Evolutionary conservation across 352 stramenopile species (phyloP).

Genomic region (Phytophthora pistaciae): DNA sequence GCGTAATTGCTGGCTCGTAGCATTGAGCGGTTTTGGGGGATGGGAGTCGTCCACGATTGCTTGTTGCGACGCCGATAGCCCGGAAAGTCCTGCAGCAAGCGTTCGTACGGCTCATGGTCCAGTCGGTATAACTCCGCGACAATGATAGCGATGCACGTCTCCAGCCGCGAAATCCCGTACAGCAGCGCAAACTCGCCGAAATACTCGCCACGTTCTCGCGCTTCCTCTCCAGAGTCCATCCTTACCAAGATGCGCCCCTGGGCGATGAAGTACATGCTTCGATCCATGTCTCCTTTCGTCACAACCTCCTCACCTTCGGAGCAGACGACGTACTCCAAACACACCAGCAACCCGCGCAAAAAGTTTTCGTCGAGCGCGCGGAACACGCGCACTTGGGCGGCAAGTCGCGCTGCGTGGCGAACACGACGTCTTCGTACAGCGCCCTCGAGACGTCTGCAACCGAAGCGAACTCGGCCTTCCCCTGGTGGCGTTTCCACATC

Average conservation of each 20-base stretch:
- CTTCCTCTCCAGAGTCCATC: constrained; percentile 49
- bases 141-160: constrained; percentile 67
- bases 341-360: constrained; percentile 64
- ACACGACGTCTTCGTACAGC: constrained; percentile 71
- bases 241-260: constrained; percentile 71
- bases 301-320: constrained; percentile 72
- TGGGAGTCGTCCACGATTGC: constrained; percentile 52
- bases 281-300: constrained; percentile 67
- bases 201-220: constrained; percentile 66
- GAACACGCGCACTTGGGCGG: constrained; percentile 59
- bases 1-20: not conserved
- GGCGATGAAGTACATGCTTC: constrained; percentile 87
- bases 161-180: constrained; percentile 65
- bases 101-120: constrained; percentile 73
- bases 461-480: constrained; percentile 58
- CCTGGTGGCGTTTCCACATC: constrained; percentile 57
- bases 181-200: constrained; percentile 72
- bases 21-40: not conserved
- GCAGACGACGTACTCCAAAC: constrained; percentile 73
- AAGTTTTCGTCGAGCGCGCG: constrained; percentile 66
- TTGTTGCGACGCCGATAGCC: constrained; percentile 64
- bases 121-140: constrained; percentile 75
- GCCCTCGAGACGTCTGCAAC: constrained; percentile 55
- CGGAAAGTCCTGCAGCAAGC: constrained; percentile 69
- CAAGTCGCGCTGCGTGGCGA: constrained; percentile 52